Evolutionary conservation across 2,329 filamentous ascomycete species (phyloP).

Genomic region (Xylariomycetidae sp.): DNA sequence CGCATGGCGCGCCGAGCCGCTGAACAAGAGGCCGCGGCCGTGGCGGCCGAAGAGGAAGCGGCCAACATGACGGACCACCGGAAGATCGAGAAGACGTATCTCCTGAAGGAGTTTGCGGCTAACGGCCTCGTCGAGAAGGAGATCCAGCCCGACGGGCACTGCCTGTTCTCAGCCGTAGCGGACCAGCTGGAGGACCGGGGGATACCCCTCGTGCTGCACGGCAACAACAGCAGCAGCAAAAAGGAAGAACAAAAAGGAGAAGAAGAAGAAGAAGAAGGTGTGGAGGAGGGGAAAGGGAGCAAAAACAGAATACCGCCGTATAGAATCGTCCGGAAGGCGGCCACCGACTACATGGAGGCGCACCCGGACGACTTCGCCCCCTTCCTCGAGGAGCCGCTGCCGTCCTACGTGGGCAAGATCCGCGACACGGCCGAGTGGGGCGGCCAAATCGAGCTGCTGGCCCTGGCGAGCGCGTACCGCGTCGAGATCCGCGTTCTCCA

Average conservation of each 20-base stretch:
- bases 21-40: constrained; percentile 67
- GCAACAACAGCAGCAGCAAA: not conserved
- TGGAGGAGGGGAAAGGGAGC: constrained; percentile 24
- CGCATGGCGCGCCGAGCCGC: constrained; percentile 84
- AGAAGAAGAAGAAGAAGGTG: constrained; percentile 12
- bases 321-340: constrained; percentile 61
- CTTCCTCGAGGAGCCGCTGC: constrained; percentile 79
- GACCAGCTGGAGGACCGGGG: constrained; percentile 64
- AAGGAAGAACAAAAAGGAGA: not conserved
- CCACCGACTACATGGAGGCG: constrained; percentile 70
- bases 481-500: constrained; percentile 83
- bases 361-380: constrained; percentile 78
- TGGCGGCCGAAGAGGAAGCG: constrained; percentile 71
- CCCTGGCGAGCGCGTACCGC: constrained; percentile 74
- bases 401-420: constrained; percentile 70
- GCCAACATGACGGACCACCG: constrained; percentile 68
- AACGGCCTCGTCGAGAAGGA: constrained; percentile 68
- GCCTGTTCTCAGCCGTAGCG: constrained; percentile 86
- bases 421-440: constrained; percentile 92
- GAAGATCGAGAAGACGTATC: constrained; percentile 62
- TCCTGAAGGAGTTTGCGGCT: constrained; percentile 62
- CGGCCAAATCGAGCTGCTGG: constrained; percentile 83
- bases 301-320: no score
- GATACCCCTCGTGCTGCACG: constrained; percentile 35
- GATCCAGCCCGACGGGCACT: constrained; percentile 89